A percentile compares a stretch with the other conserved stretches of the same genome.
These are phyloP conservation scores for Fragilariopsis cylindrus DNA, from an alignment of 108 stramenopile species.

Conservation along the genomic window DNA sequence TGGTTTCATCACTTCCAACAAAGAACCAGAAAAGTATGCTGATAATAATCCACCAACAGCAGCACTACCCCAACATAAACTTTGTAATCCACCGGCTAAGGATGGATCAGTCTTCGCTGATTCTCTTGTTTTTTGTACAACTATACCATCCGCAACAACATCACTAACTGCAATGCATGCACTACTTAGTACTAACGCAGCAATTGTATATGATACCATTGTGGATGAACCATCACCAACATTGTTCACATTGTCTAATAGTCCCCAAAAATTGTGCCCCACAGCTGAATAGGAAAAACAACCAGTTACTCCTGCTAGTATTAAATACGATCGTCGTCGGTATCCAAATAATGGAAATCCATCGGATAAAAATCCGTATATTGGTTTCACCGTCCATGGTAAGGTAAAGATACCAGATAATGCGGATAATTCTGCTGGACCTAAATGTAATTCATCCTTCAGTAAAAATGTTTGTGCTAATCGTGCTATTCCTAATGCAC, in stretches of 20 bases:
- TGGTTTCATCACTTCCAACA: constrained; percentile 84
- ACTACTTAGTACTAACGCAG: constrained; percentile 58
- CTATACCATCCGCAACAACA: constrained; percentile 96
- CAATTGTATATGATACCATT: constrained; percentile 45
- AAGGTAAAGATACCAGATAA: constrained; percentile 84
- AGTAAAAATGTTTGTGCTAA: constrained; percentile 93
- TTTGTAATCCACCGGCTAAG: constrained; percentile 83
- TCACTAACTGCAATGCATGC: constrained; percentile 90
- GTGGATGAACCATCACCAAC: constrained; percentile 1
- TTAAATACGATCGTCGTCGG: constrained; percentile 80
- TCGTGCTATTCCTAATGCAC: constrained; percentile 90
- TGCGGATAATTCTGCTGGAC: constrained; percentile 89
- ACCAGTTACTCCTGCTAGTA: constrained; percentile 70
- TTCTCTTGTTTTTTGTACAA: constrained; percentile 86
- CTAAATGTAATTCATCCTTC: constrained; percentile 92
- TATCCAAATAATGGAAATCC: constrained; percentile 89
- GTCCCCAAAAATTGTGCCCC: constrained; percentile 49
- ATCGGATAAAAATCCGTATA: constrained; percentile 92
- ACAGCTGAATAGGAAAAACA: constrained; percentile 59
- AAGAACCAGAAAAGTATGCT: constrained; percentile 87
- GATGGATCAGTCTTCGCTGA: constrained; percentile 53
- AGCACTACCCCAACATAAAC: constrained; percentile 89
- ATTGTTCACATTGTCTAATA: constrained; percentile 18
- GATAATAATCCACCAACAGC: constrained; percentile 88
- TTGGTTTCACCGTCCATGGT: constrained; percentile 94